Base-by-base conservation (phyloP, 129 eudicot species). In the Saussurea involucrata region DNA sequence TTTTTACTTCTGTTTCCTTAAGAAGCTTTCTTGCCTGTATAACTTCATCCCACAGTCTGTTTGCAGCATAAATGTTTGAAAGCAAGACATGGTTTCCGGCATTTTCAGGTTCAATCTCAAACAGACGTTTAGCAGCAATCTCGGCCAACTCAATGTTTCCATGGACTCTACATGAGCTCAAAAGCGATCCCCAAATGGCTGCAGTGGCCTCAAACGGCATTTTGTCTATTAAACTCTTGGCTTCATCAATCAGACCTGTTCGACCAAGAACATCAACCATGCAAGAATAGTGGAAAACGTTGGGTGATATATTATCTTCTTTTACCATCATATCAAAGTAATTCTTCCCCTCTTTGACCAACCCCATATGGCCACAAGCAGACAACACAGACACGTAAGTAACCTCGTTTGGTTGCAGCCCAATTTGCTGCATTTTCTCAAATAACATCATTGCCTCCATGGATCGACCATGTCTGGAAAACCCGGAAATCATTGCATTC, bases 31-130 rank as follows among this genome's bases (percentile, higher is more conserved):
- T 81, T 29, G 93, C 53, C 33, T 46, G 72, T 60, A 93, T 91
- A 61, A 89, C 96, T 46, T 89, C 91, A 32, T 86, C 89, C 96
- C 97, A 89, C 68, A 77, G 86, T 63, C 85, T 79, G 49, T 83
- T 83, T 24, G 92, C 91, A 27, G 97, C 97, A 27, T 93, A 93
- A 25, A 86, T 82, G 36, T 93, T 86, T 5, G 97, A 90, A 69
- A 93, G 91, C 79, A 93, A 79, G 49, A 93, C 90, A 75, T 93
- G 97, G 78, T 90, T 93, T 71, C 98, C 98, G 4, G 93, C 97
- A 83, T 93, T 93, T 40, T 81, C 64, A 20, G 98, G 98, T 81
- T 93, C 98, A 17, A 93, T 80, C 79, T 90, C 91, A 49, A 93
- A 93, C 81, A 93, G 76, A 69, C 75, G 82, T 67, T 77, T 91